phyloP scores from a whole-genome alignment of 495 filamentous ascomycete species.

The Annulohypoxylon moriforme region DNA sequence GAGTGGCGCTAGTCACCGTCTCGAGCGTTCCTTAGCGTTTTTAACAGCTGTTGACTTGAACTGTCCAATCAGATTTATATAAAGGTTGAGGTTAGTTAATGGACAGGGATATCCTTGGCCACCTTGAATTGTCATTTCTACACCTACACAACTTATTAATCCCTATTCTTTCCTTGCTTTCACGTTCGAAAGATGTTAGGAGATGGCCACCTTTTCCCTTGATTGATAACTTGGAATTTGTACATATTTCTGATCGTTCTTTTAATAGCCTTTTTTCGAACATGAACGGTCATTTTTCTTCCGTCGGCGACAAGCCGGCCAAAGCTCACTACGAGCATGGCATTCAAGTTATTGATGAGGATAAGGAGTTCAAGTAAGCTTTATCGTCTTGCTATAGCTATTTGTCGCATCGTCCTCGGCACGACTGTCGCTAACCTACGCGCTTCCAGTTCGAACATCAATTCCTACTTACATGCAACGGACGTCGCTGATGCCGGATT shows the following conservation, averaged over 20 bases:
- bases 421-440: slow-evolving; percentile 21
- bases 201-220: slow-evolving; percentile 38
- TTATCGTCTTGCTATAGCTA: slow-evolving; percentile 16
- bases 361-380: slow-evolving; percentile 94
- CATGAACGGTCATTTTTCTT: slow-evolving; percentile 91
- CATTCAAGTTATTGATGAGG: slow-evolving; percentile 94
- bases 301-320: slow-evolving; percentile 73
- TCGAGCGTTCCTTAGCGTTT: slow-evolving; percentile 16
- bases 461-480: slow-evolving; percentile 81
- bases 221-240: slow-evolving; percentile 34
- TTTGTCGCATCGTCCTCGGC: slow-evolving; percentile 16
- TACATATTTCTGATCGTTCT: slow-evolving; percentile 26
- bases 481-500: slow-evolving; percentile 88
- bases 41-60: slow-evolving; percentile 38
- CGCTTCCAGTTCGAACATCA: slow-evolving; percentile 74
- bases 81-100: slow-evolving; percentile 12
- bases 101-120: slow-evolving; percentile 36
- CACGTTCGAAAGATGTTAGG: slow-evolving; percentile 6
- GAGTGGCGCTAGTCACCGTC: slow-evolving; percentile 37
- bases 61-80: slow-evolving; percentile 15
- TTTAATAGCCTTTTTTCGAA: slow-evolving; percentile 9
- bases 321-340: slow-evolving; percentile 86
- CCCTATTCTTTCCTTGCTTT: slow-evolving; percentile 22
- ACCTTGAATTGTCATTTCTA: slow-evolving; percentile 37
- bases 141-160: slow-evolving; percentile 35